Base-by-base conservation (phyloP, 2,329 filamentous ascomycete species). In the Cryphonectria carpinicola region DNA sequence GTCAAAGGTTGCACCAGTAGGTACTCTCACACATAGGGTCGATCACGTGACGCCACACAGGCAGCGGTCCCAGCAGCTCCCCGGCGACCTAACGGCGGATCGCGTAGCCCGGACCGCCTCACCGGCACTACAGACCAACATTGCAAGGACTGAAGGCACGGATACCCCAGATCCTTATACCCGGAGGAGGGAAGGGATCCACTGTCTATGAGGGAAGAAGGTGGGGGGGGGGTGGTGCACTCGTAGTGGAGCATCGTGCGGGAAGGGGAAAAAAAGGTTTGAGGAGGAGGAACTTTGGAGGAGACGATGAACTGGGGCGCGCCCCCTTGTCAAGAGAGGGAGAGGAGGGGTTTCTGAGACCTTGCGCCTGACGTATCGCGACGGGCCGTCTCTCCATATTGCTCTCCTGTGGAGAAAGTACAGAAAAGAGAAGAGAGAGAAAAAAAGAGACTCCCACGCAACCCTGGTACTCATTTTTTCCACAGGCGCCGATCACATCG, bases 371-470 rank as follows among this genome's bases (percentile, higher is more conserved):
- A 61, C 46, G 54, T 65, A 58, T 58, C 71, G 68, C 71, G 66
- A 72, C 71, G 71, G 71, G 35, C 71, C 71, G 71, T 65, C 64
- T 70, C 71, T 72, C 71, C 71, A 70, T 63, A 68, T 70, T 71
- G 64, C 66, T 37, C 8, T 49, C 46, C 62, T 58, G 43, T 60
- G 62, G 56, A 19, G 58, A 62, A 13, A 7, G 5, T 28, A 28
- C 6, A 22, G 43, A 46, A 17, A 22, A 46, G 14, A 17, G 43
- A 22, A 46, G 28, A 46, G 17, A 46, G 0, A 17, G n/a, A 17
- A 49, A 22, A n/a, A 49, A 10, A n/a, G 19, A 49, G 19, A 49
- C 46, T 49, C 46, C 6, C 1, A 49, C 46, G 6, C 46, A 49
- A 58, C 25, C 54, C 5, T 58, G 54, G 54, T 58, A 17, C 19